Base-by-base conservation (phyloP, 163 green algal genomes). In the Chloroidium sp. region DNA sequence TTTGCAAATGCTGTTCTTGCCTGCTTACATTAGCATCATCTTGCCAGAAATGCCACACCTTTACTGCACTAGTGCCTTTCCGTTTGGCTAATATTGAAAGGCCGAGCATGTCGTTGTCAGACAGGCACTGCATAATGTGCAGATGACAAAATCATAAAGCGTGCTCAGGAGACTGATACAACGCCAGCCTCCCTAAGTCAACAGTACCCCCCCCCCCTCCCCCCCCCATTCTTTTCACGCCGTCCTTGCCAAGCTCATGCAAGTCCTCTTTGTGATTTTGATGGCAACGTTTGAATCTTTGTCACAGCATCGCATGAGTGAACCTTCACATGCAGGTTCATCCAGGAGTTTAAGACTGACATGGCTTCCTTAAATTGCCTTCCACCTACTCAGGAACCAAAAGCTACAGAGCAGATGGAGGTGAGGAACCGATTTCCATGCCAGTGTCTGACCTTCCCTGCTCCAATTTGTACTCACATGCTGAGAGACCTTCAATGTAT, bases 91-190 rank as follows among this genome's bases (percentile, higher is more conserved):
- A 36, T 36, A 36, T 36, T 36, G 36, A 36, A 36, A 36, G 36
- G 36, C 36, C 36, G 36, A 36, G 36, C 36, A 36, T 36, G 36
- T 36, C 36, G 36, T 36, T 36, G 36, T 36, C 36, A 36, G 36
- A 36, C 36, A 36, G 36, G 36, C 36, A 36, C 36, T 36, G 36
- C 36, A 36, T 36, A 36, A 36, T 36, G 88, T 74, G 76, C 85
- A 12, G 83, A 89, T 62, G 85, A 97, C 87, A 97, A 97, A 85
- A 98, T 99, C 86, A 97, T 98, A 62, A 90, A 89, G 0, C 84
- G 95, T 0, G 92, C 93, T 3, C 80, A 81, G 61, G 84, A 92
- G 64, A 72, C 64, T 10, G 64, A 10, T 10, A 72, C 64, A 6
- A 72, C 64, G 64, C 64, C 64, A 72, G 64, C 6, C 6, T 6